phyloP scores from a whole-genome alignment of 495 filamentous ascomycete species.

The Margaritispora aquatica region DNA sequence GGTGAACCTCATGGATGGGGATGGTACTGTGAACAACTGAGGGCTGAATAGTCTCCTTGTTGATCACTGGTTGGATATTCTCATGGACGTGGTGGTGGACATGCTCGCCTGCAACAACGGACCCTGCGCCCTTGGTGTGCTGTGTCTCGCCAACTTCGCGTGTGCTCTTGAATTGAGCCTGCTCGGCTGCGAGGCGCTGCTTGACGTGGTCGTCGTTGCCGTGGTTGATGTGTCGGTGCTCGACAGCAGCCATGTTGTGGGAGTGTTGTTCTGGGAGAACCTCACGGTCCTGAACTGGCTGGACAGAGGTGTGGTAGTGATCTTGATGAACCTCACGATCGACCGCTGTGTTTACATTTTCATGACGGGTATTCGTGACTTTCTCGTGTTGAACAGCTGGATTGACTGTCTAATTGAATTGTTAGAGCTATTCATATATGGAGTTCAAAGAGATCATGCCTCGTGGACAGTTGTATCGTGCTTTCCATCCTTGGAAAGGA shows the following conservation, averaged over 20 bases:
- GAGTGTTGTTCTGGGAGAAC: conserved; percentile 42
- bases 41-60: conserved; percentile 60
- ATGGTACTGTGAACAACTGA: conserved; percentile 61
- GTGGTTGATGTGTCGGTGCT: conserved; percentile 49
- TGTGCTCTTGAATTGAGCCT: conserved; percentile 42
- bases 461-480: conserved; percentile 59
- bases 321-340: conserved; percentile 58
- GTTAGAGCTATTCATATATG: neutral
- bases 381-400: conserved; percentile 54
- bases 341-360: conserved; percentile 46
- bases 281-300: conserved; percentile 42
- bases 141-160: conserved; percentile 38
- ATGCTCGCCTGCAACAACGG: conserved; percentile 51
- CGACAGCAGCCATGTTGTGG: conserved; percentile 42
- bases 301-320: conserved; percentile 49
- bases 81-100: conserved; percentile 59
- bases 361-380: conserved; percentile 43
- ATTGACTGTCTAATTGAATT: conserved; percentile 36
- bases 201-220: conserved; percentile 40
- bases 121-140: conserved; percentile 37
- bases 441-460: conserved; percentile 2
- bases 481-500: conserved; percentile 49
- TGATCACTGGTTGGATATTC: conserved; percentile 58
- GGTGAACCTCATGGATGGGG: conserved; percentile 60
- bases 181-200: conserved; percentile 39